phyloP scores from a whole-genome alignment of 345 rosid species.

The Acer saccharum region DNA sequence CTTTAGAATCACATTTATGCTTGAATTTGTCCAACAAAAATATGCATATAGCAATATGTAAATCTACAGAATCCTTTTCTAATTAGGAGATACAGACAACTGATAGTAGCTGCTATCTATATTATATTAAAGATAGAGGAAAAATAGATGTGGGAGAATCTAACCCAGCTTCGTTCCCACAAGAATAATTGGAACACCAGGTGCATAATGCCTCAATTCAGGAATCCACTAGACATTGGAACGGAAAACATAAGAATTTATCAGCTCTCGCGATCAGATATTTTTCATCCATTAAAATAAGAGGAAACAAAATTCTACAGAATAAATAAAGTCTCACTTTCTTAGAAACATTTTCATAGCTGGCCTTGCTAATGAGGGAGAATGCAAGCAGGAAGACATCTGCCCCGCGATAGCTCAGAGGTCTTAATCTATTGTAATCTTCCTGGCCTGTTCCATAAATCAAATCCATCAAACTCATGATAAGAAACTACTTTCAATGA shows the following conservation, averaged over 20 bases:
- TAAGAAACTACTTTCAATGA: neutral
- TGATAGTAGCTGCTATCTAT: neutral
- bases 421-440: conserved; percentile 87
- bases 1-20: neutral
- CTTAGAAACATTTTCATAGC: conserved; percentile 86
- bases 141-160: conserved; percentile 23
- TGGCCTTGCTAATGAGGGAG: conserved; percentile 92
- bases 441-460: conserved; percentile 72
- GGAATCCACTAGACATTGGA: conserved; percentile 80
- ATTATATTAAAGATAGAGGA: conserved; percentile 3
- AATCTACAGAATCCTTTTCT: neutral
- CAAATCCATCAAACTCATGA: conserved; percentile 16
- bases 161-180: conserved; percentile 88
- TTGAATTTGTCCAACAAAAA: neutral
- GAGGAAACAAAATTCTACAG: neutral
- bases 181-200: conserved; percentile 82
- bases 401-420: conserved; percentile 92
- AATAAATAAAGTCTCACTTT: conserved; percentile 46
- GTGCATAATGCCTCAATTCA: conserved; percentile 88
- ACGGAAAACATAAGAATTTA: conserved; percentile 22
- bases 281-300: neutral
- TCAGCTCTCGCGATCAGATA: conserved; percentile 23
- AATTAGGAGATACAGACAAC: conserved; percentile 6
- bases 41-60: neutral
- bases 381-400: conserved; percentile 90